phyloP scores from a whole-genome alignment of 2,329 filamentous ascomycete genomes.

The Tolypocladium tropicale region DNA sequence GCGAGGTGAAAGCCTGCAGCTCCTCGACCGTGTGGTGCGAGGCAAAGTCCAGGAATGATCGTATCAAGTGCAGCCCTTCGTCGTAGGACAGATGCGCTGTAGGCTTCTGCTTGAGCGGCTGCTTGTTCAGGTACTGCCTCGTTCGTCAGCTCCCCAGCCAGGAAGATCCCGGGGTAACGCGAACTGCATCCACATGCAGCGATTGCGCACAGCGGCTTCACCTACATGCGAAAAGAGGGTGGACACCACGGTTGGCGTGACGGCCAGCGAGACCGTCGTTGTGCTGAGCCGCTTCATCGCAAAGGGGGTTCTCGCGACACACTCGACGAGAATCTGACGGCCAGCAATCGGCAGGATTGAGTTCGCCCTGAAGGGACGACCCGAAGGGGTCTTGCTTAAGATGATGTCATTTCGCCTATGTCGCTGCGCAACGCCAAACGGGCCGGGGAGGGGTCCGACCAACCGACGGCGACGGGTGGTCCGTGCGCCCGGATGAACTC shows the following conservation, averaged over 20 bases:
- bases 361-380: neutral
- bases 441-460: too few species aligned
- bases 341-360: neutral
- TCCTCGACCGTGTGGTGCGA: constrained; percentile 90
- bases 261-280: constrained; percentile 68
- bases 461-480: neutral
- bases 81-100: constrained; percentile 91
- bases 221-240: constrained; percentile 80
- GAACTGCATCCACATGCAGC: neutral
- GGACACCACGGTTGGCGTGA: constrained; percentile 78
- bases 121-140: constrained; percentile 68
- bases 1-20: constrained; percentile 78
- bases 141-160: neutral
- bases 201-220: neutral
- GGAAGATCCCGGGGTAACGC: neutral
- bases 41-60: constrained; percentile 74
- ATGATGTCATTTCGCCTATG: neutral
- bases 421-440: too few species aligned
- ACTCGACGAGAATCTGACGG: neutral
- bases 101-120: constrained; percentile 64
- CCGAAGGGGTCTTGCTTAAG: neutral
- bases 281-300: constrained; percentile 57
- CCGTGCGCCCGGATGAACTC: neutral
- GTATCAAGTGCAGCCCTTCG: constrained; percentile 79
- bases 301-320: neutral